Percentiles rank a stretch among this genome's conserved stretches.
These are phyloP conservation scores for Populus tomentosa DNA, from an alignment of 441 rosid genomes.

Conservation along the genomic window DNA sequence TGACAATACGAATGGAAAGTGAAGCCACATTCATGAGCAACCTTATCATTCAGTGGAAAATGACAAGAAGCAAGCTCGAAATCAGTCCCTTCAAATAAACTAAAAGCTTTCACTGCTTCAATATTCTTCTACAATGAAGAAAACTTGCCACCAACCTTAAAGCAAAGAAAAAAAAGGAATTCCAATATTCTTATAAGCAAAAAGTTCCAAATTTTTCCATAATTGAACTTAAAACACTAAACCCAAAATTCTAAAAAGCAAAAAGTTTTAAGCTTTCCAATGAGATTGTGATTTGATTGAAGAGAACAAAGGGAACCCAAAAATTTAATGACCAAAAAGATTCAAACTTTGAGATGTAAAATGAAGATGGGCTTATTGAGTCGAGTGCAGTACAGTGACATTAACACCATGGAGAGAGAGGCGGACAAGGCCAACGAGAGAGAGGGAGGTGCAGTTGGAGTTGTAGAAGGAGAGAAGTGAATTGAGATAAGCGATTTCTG, in stretches of 20 bases:
- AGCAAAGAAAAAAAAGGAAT: background rate
- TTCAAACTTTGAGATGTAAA: background rate
- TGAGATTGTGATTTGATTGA: background rate
- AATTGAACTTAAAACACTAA: background rate
- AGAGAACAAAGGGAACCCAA: background rate
- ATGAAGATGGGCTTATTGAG: background rate
- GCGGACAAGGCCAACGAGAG: slow-evolving; percentile 83
- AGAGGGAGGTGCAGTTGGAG: slow-evolving; percentile 62
- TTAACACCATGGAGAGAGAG: slow-evolving; percentile 83
- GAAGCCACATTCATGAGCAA: slow-evolving; percentile 80
- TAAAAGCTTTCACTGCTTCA: slow-evolving; percentile 37
- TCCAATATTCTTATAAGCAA: background rate
- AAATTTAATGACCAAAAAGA: background rate
- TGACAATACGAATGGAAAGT: slow-evolving; percentile 77
- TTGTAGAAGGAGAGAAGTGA: slow-evolving; percentile 66
- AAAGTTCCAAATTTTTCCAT: background rate
- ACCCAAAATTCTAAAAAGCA: background rate
- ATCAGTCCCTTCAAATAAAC: slow-evolving; percentile 77
- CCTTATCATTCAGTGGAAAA: slow-evolving; percentile 58
- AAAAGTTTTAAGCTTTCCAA: background rate
- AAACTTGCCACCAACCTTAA: slow-evolving; percentile 74
- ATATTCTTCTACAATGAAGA: slow-evolving; percentile 63
- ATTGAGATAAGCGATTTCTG: slow-evolving; percentile 48
- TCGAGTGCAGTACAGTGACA: slow-evolving; percentile 40
- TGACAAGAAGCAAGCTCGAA: slow-evolving; percentile 83